These are phyloP conservation scores for Jacaranda copaia DNA, from an alignment of 257 asterid genomes.

Conservation along the genomic window DNA sequence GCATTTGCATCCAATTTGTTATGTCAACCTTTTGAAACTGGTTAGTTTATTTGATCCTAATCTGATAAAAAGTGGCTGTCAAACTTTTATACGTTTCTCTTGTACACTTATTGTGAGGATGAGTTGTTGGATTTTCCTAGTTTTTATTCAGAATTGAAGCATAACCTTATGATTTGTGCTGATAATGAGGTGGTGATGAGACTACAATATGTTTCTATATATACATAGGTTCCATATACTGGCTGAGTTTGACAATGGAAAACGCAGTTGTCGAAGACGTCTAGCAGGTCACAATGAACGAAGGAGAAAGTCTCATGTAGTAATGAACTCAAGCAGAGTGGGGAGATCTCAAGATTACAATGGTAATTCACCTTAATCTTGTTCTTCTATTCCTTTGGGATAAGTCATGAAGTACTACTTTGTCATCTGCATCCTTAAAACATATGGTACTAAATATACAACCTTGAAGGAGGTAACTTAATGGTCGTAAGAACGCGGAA, in stretches of 20 bases:
- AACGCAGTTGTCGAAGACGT: constrained; percentile 6
- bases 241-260: constrained; percentile 10
- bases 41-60: no score
- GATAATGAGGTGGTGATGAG: not conserved
- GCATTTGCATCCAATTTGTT: no score
- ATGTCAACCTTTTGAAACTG: no score
- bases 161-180: not conserved
- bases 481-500: no score
- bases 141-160: not conserved
- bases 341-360: not conserved
- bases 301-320: not conserved
- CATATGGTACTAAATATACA: no score
- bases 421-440: not conserved
- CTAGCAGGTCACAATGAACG: constrained; percentile 8
- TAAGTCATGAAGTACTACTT: not conserved
- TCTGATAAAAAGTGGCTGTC: no score
- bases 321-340: not conserved
- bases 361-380: not conserved
- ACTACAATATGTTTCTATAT: not conserved
- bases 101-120: no score
- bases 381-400: not conserved
- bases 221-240: not conserved
- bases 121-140: no score
- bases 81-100: not conserved
- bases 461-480: no score